phyloP scores from a whole-genome alignment of 169 alveolate species.

The Plasmodium berghei region DNA sequence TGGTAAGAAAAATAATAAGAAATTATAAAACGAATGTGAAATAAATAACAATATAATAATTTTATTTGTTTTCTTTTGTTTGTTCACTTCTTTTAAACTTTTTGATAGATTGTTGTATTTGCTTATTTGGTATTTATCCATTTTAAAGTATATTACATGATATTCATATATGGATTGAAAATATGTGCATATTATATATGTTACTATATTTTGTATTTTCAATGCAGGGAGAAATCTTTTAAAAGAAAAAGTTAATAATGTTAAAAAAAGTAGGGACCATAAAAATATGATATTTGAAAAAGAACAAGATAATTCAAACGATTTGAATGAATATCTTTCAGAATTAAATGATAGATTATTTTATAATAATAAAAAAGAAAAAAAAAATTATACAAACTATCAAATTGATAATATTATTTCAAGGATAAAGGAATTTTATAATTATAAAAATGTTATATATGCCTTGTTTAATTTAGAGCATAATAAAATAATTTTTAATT shows the following conservation, averaged over 20 bases:
- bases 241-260: slow-evolving; percentile 32
- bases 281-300: neutral
- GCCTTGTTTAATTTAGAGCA: slow-evolving; percentile 43
- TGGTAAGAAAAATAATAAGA: slow-evolving; percentile 9
- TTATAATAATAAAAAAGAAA: neutral
- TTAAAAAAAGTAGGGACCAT: slow-evolving; percentile 32
- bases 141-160: too few species aligned
- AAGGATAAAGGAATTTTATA: slow-evolving; percentile 26
- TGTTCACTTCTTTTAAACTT: too few species aligned
- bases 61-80: too few species aligned
- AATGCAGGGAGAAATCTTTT: slow-evolving; percentile 13
- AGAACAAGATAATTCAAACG: neutral
- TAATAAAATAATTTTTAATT: slow-evolving; percentile 41
- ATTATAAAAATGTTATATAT: slow-evolving; percentile 52
- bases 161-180: too few species aligned
- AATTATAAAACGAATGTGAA: neutral
- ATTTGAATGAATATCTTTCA: slow-evolving; percentile 21
- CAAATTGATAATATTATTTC: neutral
- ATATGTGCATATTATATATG: too few species aligned
- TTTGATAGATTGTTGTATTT: too few species aligned
- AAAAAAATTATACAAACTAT: neutral
- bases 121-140: too few species aligned
- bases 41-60: too few species aligned
- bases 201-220: neutral
- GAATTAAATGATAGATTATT: slow-evolving; percentile 10